Conservation (phyloP, 148 eudicot species). For the Rheum nobile region DNA sequence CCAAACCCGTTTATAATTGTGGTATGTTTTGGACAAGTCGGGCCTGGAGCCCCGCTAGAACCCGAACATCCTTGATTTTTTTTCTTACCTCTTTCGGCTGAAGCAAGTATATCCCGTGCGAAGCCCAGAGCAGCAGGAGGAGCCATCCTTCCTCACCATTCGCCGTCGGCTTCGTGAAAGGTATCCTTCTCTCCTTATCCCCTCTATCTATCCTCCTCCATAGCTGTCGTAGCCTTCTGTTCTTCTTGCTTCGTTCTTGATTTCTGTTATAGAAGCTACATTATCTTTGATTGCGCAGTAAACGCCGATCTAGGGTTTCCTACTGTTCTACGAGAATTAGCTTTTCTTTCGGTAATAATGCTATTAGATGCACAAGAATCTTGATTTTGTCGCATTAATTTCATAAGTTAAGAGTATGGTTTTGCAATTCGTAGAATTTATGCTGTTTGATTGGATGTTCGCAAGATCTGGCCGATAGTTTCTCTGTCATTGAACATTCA, state of each 20-base stretch:
- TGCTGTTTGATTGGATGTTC: background rate
- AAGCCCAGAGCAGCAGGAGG: background rate
- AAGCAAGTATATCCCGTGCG: background rate
- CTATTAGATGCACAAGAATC: background rate
- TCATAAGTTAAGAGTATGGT: background rate
- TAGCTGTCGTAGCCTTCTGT: background rate
- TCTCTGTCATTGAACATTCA: background rate
- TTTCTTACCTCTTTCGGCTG: background rate
- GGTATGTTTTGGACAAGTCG: background rate
- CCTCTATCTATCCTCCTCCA: background rate
- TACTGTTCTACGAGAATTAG: background rate
- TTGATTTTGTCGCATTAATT: background rate
- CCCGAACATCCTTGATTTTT: background rate
- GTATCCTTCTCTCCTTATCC: background rate
- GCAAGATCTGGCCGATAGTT: background rate
- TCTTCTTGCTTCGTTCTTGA: background rate
- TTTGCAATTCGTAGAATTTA: background rate
- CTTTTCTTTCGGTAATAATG: background rate
- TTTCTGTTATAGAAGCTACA: background rate
- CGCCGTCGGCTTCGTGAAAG: constrained; percentile 5
- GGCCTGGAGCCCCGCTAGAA: background rate
- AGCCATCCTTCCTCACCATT: constrained; percentile 6
- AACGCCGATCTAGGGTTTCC: constrained; percentile 6
- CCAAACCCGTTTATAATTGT: background rate
- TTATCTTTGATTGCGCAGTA: constrained; percentile 1